These are phyloP conservation scores for Lycium barbarum DNA, from an alignment of 257 asterid species.

Conservation along the genomic window DNA sequence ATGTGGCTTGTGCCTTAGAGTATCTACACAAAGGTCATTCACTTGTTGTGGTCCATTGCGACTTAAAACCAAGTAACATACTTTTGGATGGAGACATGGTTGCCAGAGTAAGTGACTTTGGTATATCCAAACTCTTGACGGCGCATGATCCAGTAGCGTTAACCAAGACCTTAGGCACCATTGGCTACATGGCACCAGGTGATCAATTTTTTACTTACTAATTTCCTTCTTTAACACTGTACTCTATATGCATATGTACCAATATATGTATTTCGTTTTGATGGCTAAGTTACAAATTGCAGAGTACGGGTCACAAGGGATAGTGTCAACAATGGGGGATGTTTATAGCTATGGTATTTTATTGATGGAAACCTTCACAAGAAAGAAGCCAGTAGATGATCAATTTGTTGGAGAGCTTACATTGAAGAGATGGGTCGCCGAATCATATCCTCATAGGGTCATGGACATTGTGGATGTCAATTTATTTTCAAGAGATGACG, in stretches of 20 bases:
- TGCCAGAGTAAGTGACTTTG: conserved; percentile 14
- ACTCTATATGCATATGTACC: not conserved
- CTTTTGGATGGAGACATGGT: conserved; percentile 23
- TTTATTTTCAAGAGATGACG: conserved; percentile 7
- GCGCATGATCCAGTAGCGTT: not conserved
- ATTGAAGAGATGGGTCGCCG: not conserved
- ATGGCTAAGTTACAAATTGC: not conserved
- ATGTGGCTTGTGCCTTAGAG: conserved; percentile 30
- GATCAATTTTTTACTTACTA: not conserved
- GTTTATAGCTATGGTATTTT: conserved; percentile 32
- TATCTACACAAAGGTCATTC: conserved; percentile 24
- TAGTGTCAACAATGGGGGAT: not conserved
- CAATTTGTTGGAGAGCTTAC: conserved; percentile 23
- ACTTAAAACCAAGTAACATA: conserved; percentile 30
- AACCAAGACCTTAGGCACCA: conserved; percentile 25
- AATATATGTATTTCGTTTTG: not conserved
- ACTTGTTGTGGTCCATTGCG: conserved; percentile 27
- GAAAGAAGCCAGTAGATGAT: conserved; percentile 23
- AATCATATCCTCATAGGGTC: conserved; percentile 15
- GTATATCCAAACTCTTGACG: not conserved
- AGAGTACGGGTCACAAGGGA: conserved; percentile 28
- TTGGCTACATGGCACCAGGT: conserved; percentile 31
- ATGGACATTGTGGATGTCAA: conserved; percentile 3
- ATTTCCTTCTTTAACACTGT: not conserved
- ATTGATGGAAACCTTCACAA: conserved; percentile 26